Evolutionary conservation across 495 filamentous ascomycete species (phyloP).

Genomic region (Ramalina intermedia): DNA sequence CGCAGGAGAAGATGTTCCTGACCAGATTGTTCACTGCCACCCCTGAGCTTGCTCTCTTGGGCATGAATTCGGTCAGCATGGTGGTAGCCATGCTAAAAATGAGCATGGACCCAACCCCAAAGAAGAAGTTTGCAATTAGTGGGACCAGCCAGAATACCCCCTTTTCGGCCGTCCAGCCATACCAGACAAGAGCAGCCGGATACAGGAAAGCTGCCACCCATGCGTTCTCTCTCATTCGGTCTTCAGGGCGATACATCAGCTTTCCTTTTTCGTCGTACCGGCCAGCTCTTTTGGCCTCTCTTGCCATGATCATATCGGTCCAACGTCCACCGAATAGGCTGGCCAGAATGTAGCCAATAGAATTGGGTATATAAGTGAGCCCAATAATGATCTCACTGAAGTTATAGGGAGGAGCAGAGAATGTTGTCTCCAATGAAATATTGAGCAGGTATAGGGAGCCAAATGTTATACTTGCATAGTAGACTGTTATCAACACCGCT

Average conservation of each 20-base stretch:
- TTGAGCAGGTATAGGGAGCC: slow-evolving; percentile 75
- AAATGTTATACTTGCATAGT: slow-evolving; percentile 72
- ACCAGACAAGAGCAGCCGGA: slow-evolving; percentile 51
- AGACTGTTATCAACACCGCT: slow-evolving; percentile 66
- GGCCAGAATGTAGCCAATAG: slow-evolving; percentile 62
- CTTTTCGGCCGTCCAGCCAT: slow-evolving; percentile 48
- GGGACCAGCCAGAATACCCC: slow-evolving; percentile 47
- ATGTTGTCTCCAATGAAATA: slow-evolving; percentile 66
- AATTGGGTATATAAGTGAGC: slow-evolving; percentile 67
- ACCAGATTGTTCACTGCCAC: slow-evolving; percentile 70
- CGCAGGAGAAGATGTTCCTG: slow-evolving; percentile 72
- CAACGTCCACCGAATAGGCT: slow-evolving; percentile 67
- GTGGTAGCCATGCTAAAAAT: slow-evolving; percentile 68
- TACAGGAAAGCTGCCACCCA: slow-evolving; percentile 68
- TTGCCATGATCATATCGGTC: slow-evolving; percentile 82
- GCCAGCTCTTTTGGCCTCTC: slow-evolving; percentile 57
- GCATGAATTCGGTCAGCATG: slow-evolving; percentile 87
- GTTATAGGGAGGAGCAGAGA: slow-evolving; percentile 57
- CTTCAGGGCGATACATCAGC: slow-evolving; percentile 64
- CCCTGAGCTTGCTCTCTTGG: slow-evolving; percentile 52
- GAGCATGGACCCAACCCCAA: slow-evolving; percentile 79
- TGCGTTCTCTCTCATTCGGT: slow-evolving; percentile 81
- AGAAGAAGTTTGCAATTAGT: slow-evolving; percentile 75
- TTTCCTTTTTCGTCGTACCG: slow-evolving; percentile 57
- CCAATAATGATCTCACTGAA: slow-evolving; percentile 61